Conservation (phyloP, 2,329 filamentous ascomycete genomes). For the Helicocarpus griseus region DNA sequence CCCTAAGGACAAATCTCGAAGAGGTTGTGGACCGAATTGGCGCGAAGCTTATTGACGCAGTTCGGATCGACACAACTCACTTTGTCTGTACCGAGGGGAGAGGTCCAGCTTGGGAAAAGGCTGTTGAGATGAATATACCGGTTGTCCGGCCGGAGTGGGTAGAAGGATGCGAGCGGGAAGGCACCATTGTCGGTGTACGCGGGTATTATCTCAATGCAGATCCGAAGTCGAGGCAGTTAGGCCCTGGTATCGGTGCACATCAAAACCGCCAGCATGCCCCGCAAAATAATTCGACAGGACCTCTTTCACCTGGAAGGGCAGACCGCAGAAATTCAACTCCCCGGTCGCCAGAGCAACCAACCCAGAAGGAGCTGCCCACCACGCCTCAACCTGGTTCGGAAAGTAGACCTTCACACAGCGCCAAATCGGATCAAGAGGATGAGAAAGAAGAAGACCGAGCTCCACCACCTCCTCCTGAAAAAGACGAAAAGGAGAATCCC, state of each 20-base stretch:
- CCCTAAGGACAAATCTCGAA: conserved; percentile 61
- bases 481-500: conserved; percentile 10
- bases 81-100: conserved; percentile 94
- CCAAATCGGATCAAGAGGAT: conserved; percentile 9
- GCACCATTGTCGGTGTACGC: conserved; percentile 84
- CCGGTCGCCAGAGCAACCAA: neutral
- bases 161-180: conserved; percentile 87
- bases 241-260: conserved; percentile 20
- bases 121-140: conserved; percentile 94
- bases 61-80: conserved; percentile 95
- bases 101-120: conserved; percentile 88
- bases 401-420: conserved; percentile 7
- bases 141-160: conserved; percentile 96
- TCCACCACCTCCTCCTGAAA: conserved; percentile 15
- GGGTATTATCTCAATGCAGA: conserved; percentile 93
- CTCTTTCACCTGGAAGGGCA: neutral
- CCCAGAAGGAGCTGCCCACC: conserved; percentile 12
- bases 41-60: conserved; percentile 78
- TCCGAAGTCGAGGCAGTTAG: conserved; percentile 48
- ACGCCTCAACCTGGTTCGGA: conserved; percentile 17
- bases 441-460: conserved; percentile 6
- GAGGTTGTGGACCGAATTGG: conserved; percentile 78
- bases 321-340: neutral
- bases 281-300: conserved; percentile 5
- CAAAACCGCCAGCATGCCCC: conserved; percentile 9